Evolutionary conservation across 495 filamentous ascomycete genomes (phyloP).

Genomic region (Aspergillus steynii): DNA sequence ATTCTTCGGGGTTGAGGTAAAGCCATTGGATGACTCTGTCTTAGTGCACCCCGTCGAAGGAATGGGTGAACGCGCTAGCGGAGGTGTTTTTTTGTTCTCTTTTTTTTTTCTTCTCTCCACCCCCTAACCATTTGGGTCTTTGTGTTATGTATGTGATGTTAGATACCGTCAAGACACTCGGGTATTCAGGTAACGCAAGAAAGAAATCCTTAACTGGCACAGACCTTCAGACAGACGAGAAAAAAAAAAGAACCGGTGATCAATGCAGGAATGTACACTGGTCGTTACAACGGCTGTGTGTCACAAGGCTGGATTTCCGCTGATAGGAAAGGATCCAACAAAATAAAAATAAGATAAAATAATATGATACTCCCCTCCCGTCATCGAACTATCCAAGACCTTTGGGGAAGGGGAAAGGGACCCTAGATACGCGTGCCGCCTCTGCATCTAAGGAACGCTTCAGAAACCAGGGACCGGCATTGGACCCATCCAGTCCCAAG

Average conservation of each 20-base stretch:
- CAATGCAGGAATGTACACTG: conserved; percentile 24
- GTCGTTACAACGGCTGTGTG: conserved; percentile 24
- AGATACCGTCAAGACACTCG: background rate
- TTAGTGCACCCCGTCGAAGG: background rate
- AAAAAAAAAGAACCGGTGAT: conserved; percentile 24
- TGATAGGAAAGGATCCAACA: conserved; percentile 15
- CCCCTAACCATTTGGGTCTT: background rate
- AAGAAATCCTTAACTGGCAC: conserved; percentile 3
- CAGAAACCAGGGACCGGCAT: conserved; percentile 11
- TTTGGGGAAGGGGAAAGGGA: conserved; percentile 1
- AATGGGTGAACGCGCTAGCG: background rate
- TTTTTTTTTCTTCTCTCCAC: background rate
- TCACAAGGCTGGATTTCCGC: conserved; percentile 13
- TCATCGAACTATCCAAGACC: background rate
- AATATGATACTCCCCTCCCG: background rate
- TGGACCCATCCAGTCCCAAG: conserved; percentile 6
- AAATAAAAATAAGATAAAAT: conserved; percentile 1
- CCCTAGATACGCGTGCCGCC: conserved; percentile 18
- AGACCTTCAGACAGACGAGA: conserved; percentile 10
- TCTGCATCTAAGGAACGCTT: conserved; percentile 16
- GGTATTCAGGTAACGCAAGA: background rate
- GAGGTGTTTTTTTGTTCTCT: background rate
- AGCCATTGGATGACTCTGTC: background rate
- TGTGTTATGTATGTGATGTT: background rate
- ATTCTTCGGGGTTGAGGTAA: background rate